Evolutionary conservation across 2,329 filamentous ascomycete genomes (phyloP), one percentile per base, ranked within the genome.

Genomic region (Coleophoma eucalyptorum): DNA sequence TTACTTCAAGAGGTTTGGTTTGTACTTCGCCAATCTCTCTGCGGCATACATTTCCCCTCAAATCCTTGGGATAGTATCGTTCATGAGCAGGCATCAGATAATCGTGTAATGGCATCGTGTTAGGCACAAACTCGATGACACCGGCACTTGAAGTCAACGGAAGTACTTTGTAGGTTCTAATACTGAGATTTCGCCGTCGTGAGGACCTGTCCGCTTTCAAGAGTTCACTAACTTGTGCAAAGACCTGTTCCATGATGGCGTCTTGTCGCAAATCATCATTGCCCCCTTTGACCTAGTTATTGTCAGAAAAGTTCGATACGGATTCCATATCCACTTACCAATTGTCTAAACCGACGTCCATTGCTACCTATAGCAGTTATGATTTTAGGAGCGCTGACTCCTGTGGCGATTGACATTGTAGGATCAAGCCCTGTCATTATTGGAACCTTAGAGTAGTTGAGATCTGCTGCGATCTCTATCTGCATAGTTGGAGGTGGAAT

Each of bases 211-310:
- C 91, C 45, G 89, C 86, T 65, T 89, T 89, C 21, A 99, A 76
- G 19, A 99, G 81, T 47, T 89, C 89, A 51, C 91, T 97, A 19
- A 97, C 94, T 69, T 96, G 91, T 52, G 92, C 90, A 67, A 99
- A 99, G 1, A 99, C 94, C 70, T 99, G 94, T 69, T 99, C 95
- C 95, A 99, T 99, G 75, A 85, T 99, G 42, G 93, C 90, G 64
- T 99, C 94, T 72, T 99, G 94, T 8, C 95, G 88, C 12, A 99
- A 79, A 65, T 99, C 93, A 67, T 99, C 94, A 64, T 93, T 93
- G 16, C 94, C 92, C 55, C 91, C 91, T 76, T 99, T 99, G 65
- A 96, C 85, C 76, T 84, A 56, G 10, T 20, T 15, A 52, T 46
- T 45, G 38, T 67, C 50, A 65, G 61, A 46, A 46, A 19, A 35